Percentiles rank a stretch among this genome's conserved stretches.
Evolutionary conservation across 306 rosid genomes (phyloP).

Genomic region (Senna tora): DNA sequence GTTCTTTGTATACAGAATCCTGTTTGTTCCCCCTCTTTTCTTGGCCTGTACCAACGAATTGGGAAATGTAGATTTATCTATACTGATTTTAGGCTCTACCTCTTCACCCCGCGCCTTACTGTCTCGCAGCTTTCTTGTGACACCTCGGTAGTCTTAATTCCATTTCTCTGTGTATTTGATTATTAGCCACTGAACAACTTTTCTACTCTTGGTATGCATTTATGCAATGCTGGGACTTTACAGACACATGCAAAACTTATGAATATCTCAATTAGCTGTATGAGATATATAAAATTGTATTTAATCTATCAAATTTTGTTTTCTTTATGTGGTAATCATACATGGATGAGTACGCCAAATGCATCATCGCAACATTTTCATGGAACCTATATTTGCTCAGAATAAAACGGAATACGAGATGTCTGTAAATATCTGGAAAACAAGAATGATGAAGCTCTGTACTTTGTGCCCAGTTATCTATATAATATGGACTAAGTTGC

Average conservation of each 20-base stretch:
- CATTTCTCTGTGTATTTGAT: constrained; percentile 1
- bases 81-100: not conserved
- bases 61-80: constrained; percentile 34
- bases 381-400: not conserved
- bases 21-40: constrained; percentile 11
- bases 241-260: not conserved
- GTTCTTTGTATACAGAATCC: constrained; percentile 32
- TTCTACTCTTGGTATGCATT: not conserved
- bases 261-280: not conserved
- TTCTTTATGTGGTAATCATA: not conserved
- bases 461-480: no score
- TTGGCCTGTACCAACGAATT: constrained; percentile 33
- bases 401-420: not conserved
- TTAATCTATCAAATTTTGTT: not conserved
- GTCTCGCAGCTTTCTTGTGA: not conserved
- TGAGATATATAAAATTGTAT: not conserved
- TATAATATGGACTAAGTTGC: no score
- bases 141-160: not conserved
- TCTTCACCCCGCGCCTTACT: not conserved
- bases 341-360: not conserved
- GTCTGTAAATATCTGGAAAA: not conserved
- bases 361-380: not conserved
- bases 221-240: not conserved
- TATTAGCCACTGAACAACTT: not conserved
- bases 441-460: not conserved